Base-by-base conservation (phyloP, 225 moss, liverwort and hornwort genomes). In the Sphagnum tenellum region DNA sequence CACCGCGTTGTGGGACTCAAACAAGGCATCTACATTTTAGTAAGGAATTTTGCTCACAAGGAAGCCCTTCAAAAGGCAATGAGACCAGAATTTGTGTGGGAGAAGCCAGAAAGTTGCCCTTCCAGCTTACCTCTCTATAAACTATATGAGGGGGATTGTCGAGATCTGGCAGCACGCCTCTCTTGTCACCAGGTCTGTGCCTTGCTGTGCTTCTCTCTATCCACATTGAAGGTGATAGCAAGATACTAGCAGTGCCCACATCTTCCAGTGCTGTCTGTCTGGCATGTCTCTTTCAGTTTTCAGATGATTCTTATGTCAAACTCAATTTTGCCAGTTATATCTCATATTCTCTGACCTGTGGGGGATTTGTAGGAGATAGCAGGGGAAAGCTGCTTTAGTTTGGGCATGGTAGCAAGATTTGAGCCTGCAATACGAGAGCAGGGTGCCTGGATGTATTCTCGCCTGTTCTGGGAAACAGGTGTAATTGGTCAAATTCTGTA, bases 391-490 rank as follows among this genome's bases (percentile, higher is more conserved):
- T 92, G 85, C 76, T 92, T 92, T 59, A 89, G 87, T 76, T 76
- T 92, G 71, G 89, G 92, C 6, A 92, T 92, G 92, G 48, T 92
- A 56, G 79, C 89, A 63, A 87, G 85, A 73, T 92, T 92, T 66
- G 79, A 87, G 78, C 81, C 87, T 69, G 79, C 77, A 50, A 47
- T 92, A 69, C 74, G 57, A 64, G 85, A 81, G 50, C 71, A 70
- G 6, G 89, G 92, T 45, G 72, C 89, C 56, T 85, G 82, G 63
- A 81, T 81, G 79, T 89, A 92, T 56, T 87, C 92, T 44, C 84
- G 87, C 57, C 74, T 92, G 53, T 92, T 92, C 71, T 92, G 92
- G 92, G 92, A 92, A 62, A 82, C 89, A 59, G 89, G 92, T 49
- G 67, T 92, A 63, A 77, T 92, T 56, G 92, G 92, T 59, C 92